Evolutionary conservation across 2,329 filamentous ascomycete species (phyloP), one percentile per base, ranked within the genome.

Genomic region (Ceratocystis smalleyi): DNA sequence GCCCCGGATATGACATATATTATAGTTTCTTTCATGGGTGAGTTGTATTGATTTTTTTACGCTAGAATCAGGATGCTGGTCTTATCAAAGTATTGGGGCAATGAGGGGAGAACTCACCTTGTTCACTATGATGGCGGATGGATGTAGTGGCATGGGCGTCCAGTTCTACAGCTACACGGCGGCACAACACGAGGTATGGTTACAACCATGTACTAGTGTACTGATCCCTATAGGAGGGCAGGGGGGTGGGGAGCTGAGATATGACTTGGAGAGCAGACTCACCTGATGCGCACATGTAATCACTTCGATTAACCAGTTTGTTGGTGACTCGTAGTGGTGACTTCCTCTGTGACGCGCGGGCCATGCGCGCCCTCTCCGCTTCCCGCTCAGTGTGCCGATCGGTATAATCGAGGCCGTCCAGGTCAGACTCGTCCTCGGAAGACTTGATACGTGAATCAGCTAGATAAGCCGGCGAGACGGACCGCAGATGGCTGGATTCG

Each of bases 111-210:
- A 40, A 55, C 76, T 69, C 70, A 83, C 82, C 82, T 77, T 88
- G 83, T 70, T 84, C 80, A 64, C 84, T 85, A 69, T 89, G 84
- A 69, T 89, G 86, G 68, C 86, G 84, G 24, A 89, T 77, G 5
- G 81, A 79, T 0, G 83, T 84, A 1, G 78, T 74, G 32, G 82
- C 83, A 62, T 81, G 79, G 5, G 86, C 83, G 68, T 83, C 81
- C 1, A 85, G 81, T 47, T 84, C 67, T 67, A 67, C 66, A 65
- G 69, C 73, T 69, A 70, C 67, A 63, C 54, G 27, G 27, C 54
- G 27, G 27, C 27, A 57, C 54, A 8, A 19, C 27, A 57, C 8
- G 8, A 27, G n/a, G 17, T 3, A 57, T 35, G 54, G 54, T 57
- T 57, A 57, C 54, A 57, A 57, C 30, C 35, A 12, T 57, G 54